Base-by-base conservation (phyloP, 352 stramenopile genomes). In the Phytophthora syringae region DNA sequence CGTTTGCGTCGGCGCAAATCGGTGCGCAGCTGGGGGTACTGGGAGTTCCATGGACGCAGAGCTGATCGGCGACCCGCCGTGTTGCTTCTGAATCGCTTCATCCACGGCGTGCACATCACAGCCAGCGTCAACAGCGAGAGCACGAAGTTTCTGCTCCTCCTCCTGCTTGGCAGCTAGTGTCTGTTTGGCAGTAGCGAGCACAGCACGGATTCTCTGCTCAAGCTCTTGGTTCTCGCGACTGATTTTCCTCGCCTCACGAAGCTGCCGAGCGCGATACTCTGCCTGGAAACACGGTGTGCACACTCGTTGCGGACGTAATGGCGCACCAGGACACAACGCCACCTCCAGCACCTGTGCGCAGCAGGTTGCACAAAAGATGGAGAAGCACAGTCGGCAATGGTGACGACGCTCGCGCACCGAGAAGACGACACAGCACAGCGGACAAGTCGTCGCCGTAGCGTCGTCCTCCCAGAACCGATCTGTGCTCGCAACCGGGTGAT, bases 401-500 rank as follows among this genome's bases (percentile, higher is more conserved):
- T 92, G 85, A 7, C 85, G 79, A 12, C 85, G 82, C 20, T 66
- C 60, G 4, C 68, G 64, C 18, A 74, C 49, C 2, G 65, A 60
- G 54, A 93, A 93, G 25, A 39, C n/a, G 20, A 59, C 60, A 21
- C 69, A 74, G 42, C 85, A 93, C 50, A 72, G 62, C 25, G 83
- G 65, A 47, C 84, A 93, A 32, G 80, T 60, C 2, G 60, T 59
- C 6, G 60, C 64, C 0, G 62, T 51, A 1, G 67, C 22, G 48
- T 93, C 84, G 50, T 90, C 81, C 37, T 84, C 71, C 82, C 84
- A 93, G 51, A 92, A 92, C 16, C 70, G 61, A 27, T 92, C 75
- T 13, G 72, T 54, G 27, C 70, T 74, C 0, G 84, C 64, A 1
- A 93, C 61, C 0, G 82, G 73, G 53, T 84, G 88, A n/a, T 86